Base-by-base conservation (phyloP, 2,329 filamentous ascomycete genomes). In the Aotearoamyces nothofagi region DNA sequence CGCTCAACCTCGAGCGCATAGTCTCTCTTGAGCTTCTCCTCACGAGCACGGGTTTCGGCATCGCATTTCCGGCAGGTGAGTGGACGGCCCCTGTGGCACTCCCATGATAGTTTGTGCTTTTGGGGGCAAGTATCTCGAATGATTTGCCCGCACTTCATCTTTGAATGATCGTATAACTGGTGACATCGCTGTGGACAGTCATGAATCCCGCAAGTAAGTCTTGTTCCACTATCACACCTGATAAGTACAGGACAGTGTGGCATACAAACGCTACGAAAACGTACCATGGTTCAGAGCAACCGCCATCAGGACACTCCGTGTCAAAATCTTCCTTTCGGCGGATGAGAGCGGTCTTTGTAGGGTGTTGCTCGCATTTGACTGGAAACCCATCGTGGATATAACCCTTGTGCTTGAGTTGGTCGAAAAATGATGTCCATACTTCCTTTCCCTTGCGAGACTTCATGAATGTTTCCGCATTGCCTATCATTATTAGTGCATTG, bases 401-500 rank as follows among this genome's bases (percentile, higher is more conserved):
- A 0, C 55, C 52, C 1, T 59, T 54, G 1, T 52, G 39, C 28
- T 65, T 68, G 12, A 84, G 39, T 0, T 60, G 43, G 0, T 66
- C 49, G 22, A 82, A 65, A 13, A 79, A 63, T 0, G 57, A 57
- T 0, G 38, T 38, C 77, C 77, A 83, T 0, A 64, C 49, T 0
- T 55, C 47, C 22, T 55, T 58, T 1, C 72, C 72, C 41, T 72
- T 74, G 15, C 57, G 57, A 37, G 62, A 67, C 2, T 56, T 53
- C 41, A 68, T 59, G 38, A 82, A 83, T 0, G 78, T 84, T 0
- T 66, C 51, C 31, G 69, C 61, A 41, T 81, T 81, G 0, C 78
- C 76, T 24, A 83, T 65, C 38, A 86, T 56, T n/a, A 82, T 64
- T 9, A 84, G 46, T 0, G 57, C 65, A 30, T 78, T 55, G 1